Evolutionary conservation across 768 basidiomycete genomes (phyloP).

Genomic region (Tricholoma sp.): DNA sequence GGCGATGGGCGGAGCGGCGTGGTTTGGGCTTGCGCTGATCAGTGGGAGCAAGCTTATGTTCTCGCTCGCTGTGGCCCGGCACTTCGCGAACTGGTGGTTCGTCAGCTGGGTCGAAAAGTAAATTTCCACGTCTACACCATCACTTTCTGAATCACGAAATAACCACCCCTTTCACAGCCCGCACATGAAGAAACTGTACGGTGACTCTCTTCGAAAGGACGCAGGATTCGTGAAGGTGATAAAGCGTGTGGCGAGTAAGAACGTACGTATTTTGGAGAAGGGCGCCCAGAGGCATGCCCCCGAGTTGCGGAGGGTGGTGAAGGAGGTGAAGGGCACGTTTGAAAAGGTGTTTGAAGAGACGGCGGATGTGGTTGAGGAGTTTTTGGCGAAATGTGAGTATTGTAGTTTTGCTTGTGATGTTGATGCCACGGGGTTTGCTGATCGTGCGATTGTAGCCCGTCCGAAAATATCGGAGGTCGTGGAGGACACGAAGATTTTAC

Average conservation of each 20-base stretch:
- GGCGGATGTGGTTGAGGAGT: constrained; percentile 88
- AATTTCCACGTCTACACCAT: too few relatives aligned
- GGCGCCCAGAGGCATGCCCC: constrained; percentile 79
- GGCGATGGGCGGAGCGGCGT: constrained; percentile 91
- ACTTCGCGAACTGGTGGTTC: constrained; percentile 96
- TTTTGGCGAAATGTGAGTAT: constrained; percentile 79
- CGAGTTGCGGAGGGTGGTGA: constrained; percentile 71
- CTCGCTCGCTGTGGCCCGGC: constrained; percentile 74
- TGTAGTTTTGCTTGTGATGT: not conserved
- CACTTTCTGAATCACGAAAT: not conserved
- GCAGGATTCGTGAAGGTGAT: constrained; percentile 99
- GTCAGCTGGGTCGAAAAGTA: constrained; percentile 87
- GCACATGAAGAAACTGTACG: constrained; percentile 98
- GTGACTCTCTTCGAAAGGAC: constrained; percentile 88
- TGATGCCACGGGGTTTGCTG: not conserved
- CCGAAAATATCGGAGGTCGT: constrained; percentile 87
- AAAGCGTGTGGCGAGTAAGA: constrained; percentile 84
- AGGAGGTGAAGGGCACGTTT: constrained; percentile 90
- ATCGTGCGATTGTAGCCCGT: constrained; percentile 48
- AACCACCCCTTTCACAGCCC: constrained; percentile 51
- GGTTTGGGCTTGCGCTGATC: constrained; percentile 90
- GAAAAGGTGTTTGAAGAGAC: constrained; percentile 96
- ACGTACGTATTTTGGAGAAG: constrained; percentile 69
- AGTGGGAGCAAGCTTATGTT: constrained; percentile 92
- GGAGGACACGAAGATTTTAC: constrained; percentile 85